Conservation (phyloP, 306 rosid genomes). For the Acmispon strigosus region DNA sequence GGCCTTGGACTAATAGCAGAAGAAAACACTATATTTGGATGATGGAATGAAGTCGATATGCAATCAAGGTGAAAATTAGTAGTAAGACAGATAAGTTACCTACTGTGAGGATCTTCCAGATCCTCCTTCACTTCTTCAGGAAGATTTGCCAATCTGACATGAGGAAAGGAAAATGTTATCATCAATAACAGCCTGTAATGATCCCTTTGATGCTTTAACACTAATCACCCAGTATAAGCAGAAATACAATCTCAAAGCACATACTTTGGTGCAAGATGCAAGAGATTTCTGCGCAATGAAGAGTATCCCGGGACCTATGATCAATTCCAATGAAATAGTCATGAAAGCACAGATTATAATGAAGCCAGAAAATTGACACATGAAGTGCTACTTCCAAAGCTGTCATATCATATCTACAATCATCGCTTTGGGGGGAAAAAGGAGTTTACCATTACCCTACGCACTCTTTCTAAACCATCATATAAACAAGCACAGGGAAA, state of each 20-base stretch:
- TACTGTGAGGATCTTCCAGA: constrained; percentile 79
- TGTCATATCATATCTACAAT: constrained; percentile 7
- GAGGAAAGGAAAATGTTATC: background rate
- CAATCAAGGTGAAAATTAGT: constrained; percentile 4
- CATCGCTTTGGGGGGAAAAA: background rate
- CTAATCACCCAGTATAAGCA: background rate
- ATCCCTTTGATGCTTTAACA: background rate
- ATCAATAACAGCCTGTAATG: background rate
- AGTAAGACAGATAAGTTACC: constrained; percentile 39
- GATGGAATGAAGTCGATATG: background rate
- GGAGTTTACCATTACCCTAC: background rate
- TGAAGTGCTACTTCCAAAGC: background rate
- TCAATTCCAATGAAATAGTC: constrained; percentile 11
- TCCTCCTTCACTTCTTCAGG: constrained; percentile 68
- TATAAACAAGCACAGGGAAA: background rate
- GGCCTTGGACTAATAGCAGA: constrained; percentile 2
- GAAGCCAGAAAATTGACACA: background rate
- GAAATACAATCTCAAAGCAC: background rate
- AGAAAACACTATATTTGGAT: background rate
- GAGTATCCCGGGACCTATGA: constrained; percentile 58
- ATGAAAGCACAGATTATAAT: constrained; percentile 5
- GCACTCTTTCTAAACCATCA: background rate
- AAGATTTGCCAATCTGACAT: constrained; percentile 62
- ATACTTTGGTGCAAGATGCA: constrained; percentile 74
- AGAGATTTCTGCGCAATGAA: constrained; percentile 62